Conservation (phyloP, 1,139 yeast species). For the Protomyces lactucae-debilis region DNA sequence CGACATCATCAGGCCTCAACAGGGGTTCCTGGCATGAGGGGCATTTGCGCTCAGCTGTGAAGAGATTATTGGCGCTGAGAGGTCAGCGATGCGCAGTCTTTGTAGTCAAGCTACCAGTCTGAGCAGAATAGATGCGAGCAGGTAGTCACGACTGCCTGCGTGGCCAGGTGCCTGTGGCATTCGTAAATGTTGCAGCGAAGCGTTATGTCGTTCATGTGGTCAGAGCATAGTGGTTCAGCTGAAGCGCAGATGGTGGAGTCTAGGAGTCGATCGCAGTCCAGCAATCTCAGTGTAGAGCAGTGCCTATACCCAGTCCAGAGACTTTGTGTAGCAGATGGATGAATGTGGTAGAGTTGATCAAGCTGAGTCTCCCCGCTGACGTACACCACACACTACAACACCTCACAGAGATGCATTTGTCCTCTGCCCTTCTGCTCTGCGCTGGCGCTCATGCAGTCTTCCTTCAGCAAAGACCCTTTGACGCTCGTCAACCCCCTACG, state of each 20-base stretch:
- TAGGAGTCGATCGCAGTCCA: too few relatives aligned
- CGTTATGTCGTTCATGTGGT: slow-evolving; percentile 13
- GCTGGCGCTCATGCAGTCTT: background rate
- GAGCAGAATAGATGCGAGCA: slow-evolving; percentile 32
- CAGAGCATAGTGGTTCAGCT: background rate
- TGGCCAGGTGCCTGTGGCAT: slow-evolving; percentile 28
- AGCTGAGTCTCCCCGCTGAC: too few relatives aligned
- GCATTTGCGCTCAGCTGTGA: slow-evolving; percentile 25
- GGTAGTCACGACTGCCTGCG: slow-evolving; percentile 31
- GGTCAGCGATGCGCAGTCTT: too few relatives aligned
- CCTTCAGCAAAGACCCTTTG: background rate
- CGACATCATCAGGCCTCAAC: slow-evolving; percentile 30
- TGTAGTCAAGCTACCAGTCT: slow-evolving; percentile 11
- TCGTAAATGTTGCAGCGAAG: slow-evolving; percentile 30
- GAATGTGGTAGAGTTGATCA: too few relatives aligned
- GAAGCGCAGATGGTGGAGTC: too few relatives aligned
- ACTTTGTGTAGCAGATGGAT: too few relatives aligned
- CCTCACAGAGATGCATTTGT: background rate
- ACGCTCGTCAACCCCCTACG: background rate
- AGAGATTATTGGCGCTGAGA: slow-evolving; percentile 22
- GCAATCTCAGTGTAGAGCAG: too few relatives aligned
- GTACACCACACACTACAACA: too few relatives aligned
- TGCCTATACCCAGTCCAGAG: too few relatives aligned
- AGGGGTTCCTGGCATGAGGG: slow-evolving; percentile 30
- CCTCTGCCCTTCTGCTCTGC: background rate